A percentile compares a stretch with the other conserved stretches of the same genome.
These are phyloP conservation scores for Phytophthora aleatoria DNA, from an alignment of 352 stramenopile species.

Conservation along the genomic window DNA sequence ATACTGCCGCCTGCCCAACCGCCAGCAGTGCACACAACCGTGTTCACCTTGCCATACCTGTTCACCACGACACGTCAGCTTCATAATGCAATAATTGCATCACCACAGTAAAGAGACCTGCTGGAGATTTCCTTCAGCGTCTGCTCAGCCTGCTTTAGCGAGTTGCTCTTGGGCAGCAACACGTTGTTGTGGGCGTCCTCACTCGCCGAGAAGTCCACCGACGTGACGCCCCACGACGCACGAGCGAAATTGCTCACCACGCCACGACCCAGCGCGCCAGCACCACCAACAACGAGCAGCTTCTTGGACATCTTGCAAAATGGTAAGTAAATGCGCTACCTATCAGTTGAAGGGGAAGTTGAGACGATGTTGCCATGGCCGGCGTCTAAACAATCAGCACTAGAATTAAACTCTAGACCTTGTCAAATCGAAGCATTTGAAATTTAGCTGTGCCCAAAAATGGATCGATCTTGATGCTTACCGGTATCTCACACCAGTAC, in stretches of 20 bases:
- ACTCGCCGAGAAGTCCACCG: conserved; percentile 72
- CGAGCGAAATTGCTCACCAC: conserved; percentile 65
- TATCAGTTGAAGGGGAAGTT: background rate
- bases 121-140: conserved; percentile 60
- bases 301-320: conserved; percentile 49
- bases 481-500: too few species aligned
- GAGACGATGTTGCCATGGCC: background rate
- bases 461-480: too few species aligned
- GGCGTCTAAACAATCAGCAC: background rate
- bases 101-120: conserved; percentile 13
- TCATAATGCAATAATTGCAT: background rate
- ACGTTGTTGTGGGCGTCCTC: conserved; percentile 51
- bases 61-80: conserved; percentile 5
- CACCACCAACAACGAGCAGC: conserved; percentile 77
- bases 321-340: conserved; percentile 2
- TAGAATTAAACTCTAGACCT: too few species aligned
- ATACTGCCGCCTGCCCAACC: conserved; percentile 84
- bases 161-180: conserved; percentile 54
- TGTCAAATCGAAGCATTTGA: too few species aligned
- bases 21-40: conserved; percentile 79
- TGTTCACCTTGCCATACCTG: conserved; percentile 67
- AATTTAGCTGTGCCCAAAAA: too few species aligned
- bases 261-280: conserved; percentile 73
- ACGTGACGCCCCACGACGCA: conserved; percentile 71
- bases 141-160: conserved; percentile 54